Evolutionary conservation across 805 yeast genomes (phyloP).

Genomic region (Zygosaccharomyces pseudorouxii): DNA sequence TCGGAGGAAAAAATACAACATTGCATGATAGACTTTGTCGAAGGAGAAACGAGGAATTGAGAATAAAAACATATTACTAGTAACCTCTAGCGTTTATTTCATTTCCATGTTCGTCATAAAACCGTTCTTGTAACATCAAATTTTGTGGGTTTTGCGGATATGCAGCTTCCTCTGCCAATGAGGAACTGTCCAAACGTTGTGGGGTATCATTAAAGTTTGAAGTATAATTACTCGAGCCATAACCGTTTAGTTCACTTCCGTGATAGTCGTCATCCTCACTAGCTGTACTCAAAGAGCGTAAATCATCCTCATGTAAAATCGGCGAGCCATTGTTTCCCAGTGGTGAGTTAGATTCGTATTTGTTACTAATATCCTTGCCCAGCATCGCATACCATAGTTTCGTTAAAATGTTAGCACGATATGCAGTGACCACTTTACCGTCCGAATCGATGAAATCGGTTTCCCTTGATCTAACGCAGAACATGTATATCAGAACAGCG

Average conservation of each 20-base stretch:
- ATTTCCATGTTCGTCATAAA: slow-evolving; percentile 15
- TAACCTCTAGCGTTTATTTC: slow-evolving; percentile 19
- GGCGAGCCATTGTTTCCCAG: slow-evolving; percentile 14
- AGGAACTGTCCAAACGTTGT: slow-evolving; percentile 2
- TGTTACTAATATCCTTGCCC: slow-evolving; percentile 27
- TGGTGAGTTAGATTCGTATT: slow-evolving; percentile 24
- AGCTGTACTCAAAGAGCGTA: slow-evolving; percentile 7
- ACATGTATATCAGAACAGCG: slow-evolving; percentile 26
- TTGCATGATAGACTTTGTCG: background rate
- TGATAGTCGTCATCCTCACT: slow-evolving; percentile 11
- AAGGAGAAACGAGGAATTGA: background rate
- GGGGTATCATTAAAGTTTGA: slow-evolving; percentile 8
- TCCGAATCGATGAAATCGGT: slow-evolving; percentile 36
- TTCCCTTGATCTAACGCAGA: slow-evolving; percentile 30
- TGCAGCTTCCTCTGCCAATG: slow-evolving; percentile 1
- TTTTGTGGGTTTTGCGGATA: slow-evolving; percentile 8
- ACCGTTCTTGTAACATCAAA: slow-evolving; percentile 17
- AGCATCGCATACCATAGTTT: slow-evolving; percentile 30
- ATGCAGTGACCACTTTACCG: slow-evolving; percentile 36
- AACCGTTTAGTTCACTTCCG: slow-evolving; percentile 11
- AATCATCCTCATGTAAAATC: slow-evolving; percentile 8
- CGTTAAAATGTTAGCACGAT: slow-evolving; percentile 30
- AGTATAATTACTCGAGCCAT: slow-evolving; percentile 8
- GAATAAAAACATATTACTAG: slow-evolving; percentile 2
- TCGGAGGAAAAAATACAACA: background rate